Evolutionary conservation across 2,329 filamentous ascomycete genomes (phyloP), one percentile per base, ranked within the genome.

Genomic region (Cadophora sp.): DNA sequence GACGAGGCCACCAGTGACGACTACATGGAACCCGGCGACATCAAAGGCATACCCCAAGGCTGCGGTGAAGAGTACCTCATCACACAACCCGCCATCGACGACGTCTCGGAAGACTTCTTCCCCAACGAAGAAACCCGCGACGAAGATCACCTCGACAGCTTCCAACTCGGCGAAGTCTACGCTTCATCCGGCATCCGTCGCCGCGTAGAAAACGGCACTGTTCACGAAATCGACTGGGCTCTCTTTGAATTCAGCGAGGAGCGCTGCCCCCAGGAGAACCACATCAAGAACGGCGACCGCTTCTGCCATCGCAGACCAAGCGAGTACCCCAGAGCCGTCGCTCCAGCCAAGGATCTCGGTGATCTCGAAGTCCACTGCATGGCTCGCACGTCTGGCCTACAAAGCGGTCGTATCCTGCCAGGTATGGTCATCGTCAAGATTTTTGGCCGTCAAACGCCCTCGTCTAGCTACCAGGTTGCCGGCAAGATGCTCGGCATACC

Each of bases 141-240:
- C 74, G 87, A 91, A 77, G 95, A 98, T 68, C 91, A 97, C 72
- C 84, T 97, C 0, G 88, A 92, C 55, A 93, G 90, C 0, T 96
- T 92, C 75, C 87, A 89, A 16, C 84, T 98, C 1, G 95, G 95
- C 3, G 89, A 93, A 75, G 84, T 98, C 4, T 93, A 97, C 75
- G 95, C 95, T 0, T 97, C 93, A 0, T 97, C 94, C 26, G 95
- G 95, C 7, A 91, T 98, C 68, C 89, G 93, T 4, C 89, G 95
- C 34, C 90, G 92, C 77, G 85, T 83, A 62, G 86, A 90, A 68
- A 85, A 91, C 69, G 89, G 91, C 4, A 82, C 97, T 27, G 84
- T 92, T 6, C 95, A 97, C 77, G 95, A 98, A 79, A 94, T 98
- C 55, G 95, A 98, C 79, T 98, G 95, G 95, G 94, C 94, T 0